A percentile compares a stretch with the other conserved stretches of the same genome.
Conservation (phyloP, 116 monocot genomes). For the Dioscorea cayenensis region DNA sequence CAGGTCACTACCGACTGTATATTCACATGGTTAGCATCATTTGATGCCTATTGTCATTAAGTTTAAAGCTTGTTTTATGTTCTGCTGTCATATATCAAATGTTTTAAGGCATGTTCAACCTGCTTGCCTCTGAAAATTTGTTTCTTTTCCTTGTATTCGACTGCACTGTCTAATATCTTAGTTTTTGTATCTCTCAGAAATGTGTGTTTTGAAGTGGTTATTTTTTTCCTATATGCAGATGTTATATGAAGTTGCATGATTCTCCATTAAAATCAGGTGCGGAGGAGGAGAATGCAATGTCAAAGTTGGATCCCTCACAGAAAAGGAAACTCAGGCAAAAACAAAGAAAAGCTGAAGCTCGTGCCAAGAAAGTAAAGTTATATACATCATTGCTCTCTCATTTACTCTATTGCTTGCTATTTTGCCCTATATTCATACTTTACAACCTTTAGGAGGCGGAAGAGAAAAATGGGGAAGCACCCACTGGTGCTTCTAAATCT, state of each 20-base stretch:
- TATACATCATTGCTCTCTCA: neutral
- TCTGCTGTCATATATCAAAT: too few relatives aligned
- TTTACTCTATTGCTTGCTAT: constrained; percentile 5
- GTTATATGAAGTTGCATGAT: constrained; percentile 83
- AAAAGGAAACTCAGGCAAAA: constrained; percentile 92
- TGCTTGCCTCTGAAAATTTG: too few relatives aligned
- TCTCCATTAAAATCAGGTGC: constrained; percentile 59
- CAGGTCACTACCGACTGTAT: neutral
- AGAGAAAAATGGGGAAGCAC: constrained; percentile 67
- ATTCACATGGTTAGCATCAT: neutral
- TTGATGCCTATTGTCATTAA: too few relatives aligned
- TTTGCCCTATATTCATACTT: neutral
- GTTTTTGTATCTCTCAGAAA: too few relatives aligned
- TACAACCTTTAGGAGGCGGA: constrained; percentile 66
- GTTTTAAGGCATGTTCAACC: too few relatives aligned
- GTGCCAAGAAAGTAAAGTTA: constrained; percentile 72
- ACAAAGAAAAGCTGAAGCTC: constrained; percentile 90
- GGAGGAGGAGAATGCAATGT: constrained; percentile 71
- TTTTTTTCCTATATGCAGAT: constrained; percentile 39
- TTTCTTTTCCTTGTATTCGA: too few relatives aligned
- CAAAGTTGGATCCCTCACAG: constrained; percentile 69
- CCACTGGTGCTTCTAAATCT: constrained; percentile 51
- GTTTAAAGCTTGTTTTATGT: too few relatives aligned
- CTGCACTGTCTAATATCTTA: too few relatives aligned
- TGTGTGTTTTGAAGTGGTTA: neutral